Percentiles rank a stretch among this genome's conserved stretches.
phyloP scores from a whole-genome alignment of 2,329 filamentous ascomycete genomes.

The Clarireedia paspali region DNA sequence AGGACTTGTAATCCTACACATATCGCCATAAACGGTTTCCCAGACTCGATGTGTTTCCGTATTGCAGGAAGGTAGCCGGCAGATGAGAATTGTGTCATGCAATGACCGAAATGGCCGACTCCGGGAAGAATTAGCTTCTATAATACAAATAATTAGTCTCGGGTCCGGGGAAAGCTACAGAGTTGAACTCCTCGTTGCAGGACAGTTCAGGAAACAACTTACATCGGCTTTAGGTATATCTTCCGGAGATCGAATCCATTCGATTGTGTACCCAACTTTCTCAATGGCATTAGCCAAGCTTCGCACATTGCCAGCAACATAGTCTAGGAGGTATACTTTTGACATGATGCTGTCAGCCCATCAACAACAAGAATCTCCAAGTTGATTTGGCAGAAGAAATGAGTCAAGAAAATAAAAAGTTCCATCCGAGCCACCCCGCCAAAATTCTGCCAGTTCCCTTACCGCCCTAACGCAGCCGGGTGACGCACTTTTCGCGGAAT shows the following conservation, averaged over 20 bases:
- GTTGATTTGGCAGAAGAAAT: background rate
- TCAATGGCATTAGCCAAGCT: slow-evolving; percentile 97
- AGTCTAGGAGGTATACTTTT: slow-evolving; percentile 72
- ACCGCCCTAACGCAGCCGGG: background rate
- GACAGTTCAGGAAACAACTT: slow-evolving; percentile 24
- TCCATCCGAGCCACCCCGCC: too few relatives aligned
- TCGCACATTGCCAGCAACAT: slow-evolving; percentile 92
- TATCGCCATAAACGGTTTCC: slow-evolving; percentile 98
- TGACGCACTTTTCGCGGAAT: too few relatives aligned
- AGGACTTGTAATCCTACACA: slow-evolving; percentile 91
- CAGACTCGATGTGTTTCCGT: slow-evolving; percentile 70
- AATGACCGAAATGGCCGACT: slow-evolving; percentile 97
- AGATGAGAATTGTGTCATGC: slow-evolving; percentile 71
- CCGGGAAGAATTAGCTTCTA: slow-evolving; percentile 92
- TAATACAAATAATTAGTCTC: background rate
- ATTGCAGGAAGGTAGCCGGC: slow-evolving; percentile 83
- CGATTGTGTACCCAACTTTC: slow-evolving; percentile 84
- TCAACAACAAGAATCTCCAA: background rate
- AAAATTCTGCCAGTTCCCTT: too few relatives aligned
- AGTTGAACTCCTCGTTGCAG: too few relatives aligned
- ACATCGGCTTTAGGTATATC: slow-evolving; percentile 84
- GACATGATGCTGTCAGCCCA: slow-evolving; percentile 45
- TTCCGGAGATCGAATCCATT: slow-evolving; percentile 81
- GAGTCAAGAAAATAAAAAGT: too few relatives aligned
- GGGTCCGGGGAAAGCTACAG: too few relatives aligned